phyloP scores from a whole-genome alignment of 1,284 basidiomycete species.

The Psilocybe mexicana region DNA sequence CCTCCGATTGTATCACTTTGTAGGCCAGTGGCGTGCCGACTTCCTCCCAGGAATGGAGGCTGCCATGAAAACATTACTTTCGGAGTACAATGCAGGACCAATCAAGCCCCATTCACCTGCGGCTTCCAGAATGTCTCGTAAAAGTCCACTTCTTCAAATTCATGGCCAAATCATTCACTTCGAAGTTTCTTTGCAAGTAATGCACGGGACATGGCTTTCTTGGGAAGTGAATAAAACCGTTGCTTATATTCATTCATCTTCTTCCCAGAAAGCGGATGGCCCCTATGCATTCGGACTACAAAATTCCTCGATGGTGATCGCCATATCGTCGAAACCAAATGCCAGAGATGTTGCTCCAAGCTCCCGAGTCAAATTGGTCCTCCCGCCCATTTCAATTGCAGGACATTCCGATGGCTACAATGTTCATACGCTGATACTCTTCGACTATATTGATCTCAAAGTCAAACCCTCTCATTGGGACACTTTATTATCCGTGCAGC shows the following conservation, averaged over 20 bases:
- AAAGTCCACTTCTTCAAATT: conserved; percentile 42
- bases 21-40: conserved; percentile 78
- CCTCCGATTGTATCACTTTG: conserved; percentile 71
- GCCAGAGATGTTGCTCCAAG: conserved; percentile 34
- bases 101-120: conserved; percentile 30
- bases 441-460: conserved; percentile 70
- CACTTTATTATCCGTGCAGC: conserved; percentile 74
- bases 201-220: conserved; percentile 83
- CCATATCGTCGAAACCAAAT: conserved; percentile 53
- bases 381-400: conserved; percentile 65
- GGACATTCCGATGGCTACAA: conserved; percentile 52
- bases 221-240: conserved; percentile 61
- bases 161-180: conserved; percentile 51
- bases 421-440: conserved; percentile 56
- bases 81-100: conserved; percentile 53
- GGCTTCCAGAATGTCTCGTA: conserved; percentile 28
- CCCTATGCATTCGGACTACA: conserved; percentile 61
- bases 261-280: conserved; percentile 32
- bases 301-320: conserved; percentile 62
- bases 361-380: conserved; percentile 56
- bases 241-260: conserved; percentile 46
- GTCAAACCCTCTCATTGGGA: conserved; percentile 83
- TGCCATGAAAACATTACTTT: conserved; percentile 62
- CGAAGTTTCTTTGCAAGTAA: conserved; percentile 69
- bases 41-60: conserved; percentile 72